Conservation (phyloP, 2,329 filamentous ascomycete genomes). For the Claviceps cyperi region DNA sequence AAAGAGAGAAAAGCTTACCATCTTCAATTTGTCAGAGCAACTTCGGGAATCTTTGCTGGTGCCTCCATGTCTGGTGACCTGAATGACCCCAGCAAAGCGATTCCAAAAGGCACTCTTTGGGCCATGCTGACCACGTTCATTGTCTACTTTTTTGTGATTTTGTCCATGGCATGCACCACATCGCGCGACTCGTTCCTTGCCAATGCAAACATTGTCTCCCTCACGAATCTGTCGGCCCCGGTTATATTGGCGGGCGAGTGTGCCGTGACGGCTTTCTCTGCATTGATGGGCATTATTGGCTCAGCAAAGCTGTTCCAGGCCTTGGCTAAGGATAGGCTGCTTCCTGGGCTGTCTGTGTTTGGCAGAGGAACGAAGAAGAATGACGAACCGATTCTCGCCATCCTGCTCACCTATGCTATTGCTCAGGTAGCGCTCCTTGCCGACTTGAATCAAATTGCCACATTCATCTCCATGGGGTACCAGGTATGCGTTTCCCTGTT, state of each 20-base stretch:
- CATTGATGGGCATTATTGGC: conserved; percentile 75
- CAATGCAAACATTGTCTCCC: conserved; percentile 67
- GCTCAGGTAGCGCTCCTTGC: conserved; percentile 70
- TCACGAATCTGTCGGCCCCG: conserved; percentile 61
- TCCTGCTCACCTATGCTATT: conserved; percentile 59
- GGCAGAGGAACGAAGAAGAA: conserved; percentile 54
- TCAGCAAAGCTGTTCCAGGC: conserved; percentile 76
- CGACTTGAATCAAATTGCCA: conserved; percentile 78
- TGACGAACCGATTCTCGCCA: conserved; percentile 65
- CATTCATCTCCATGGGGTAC: conserved; percentile 81
- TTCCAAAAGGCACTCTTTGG: conserved; percentile 70
- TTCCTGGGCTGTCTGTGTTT: conserved; percentile 63
- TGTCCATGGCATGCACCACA: conserved; percentile 65
- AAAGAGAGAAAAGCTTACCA: conserved; percentile 1
- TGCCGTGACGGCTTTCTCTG: conserved; percentile 70
- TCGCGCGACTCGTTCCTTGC: conserved; percentile 58
- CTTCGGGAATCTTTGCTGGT: conserved; percentile 48
- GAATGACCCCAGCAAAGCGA: conserved; percentile 67
- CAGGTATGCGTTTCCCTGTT: conserved; percentile 31
- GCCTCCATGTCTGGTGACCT: conserved; percentile 86
- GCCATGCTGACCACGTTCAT: conserved; percentile 64
- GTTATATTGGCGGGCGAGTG: conserved; percentile 71
- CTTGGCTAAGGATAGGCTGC: conserved; percentile 60
- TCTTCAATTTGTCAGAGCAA: conserved; percentile 21
- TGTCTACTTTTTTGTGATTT: conserved; percentile 60